Base-by-base conservation (phyloP, 1,284 basidiomycete genomes). In the Coniferiporia weirii region DNA sequence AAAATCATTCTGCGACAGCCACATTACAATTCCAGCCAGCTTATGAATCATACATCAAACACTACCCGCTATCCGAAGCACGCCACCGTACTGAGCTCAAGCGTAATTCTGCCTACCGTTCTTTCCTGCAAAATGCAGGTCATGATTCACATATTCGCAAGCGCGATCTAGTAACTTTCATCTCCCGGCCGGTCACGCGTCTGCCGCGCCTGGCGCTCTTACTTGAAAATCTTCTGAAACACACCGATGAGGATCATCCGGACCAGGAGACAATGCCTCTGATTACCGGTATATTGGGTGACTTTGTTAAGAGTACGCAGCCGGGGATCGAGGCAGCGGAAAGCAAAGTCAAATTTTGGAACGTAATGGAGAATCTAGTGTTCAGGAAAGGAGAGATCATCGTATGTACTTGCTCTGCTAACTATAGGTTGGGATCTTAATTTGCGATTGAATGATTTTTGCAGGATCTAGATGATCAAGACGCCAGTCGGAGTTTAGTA, bases 321-420 rank as follows among this genome's bases (percentile, higher is more conserved):
- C 89, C 89, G 1, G 92, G 92, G 1, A 93, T 94, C 57, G 87
- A 84, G 61, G 87, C 84, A 15, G 89, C 91, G 0, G 89, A 93
- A 69, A 80, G 81, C 61, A 91, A 92, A 69, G 91, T 92, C 62
- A 91, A 90, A 68, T 85, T 91, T 62, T 90, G 87, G 85, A 82
- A 77, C 56, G 72, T 93, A 1, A 83, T 83, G 63, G 89, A 93
- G 72, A 86, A 81, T 64, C 69, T 94, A 57, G 71, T 82, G 10
- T 91, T 84, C 66, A 81, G 83, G 66, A 83, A 79, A 61, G 91
- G 87, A 40, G 91, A 93, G 69, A 83, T 93, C 22, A 84, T 92
- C 44, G 91, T 91, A 67, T 62, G 78, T 71, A 17, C 3, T 45
- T 49, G 54, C 49, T 54, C 13, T 36, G 40, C 49, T 57, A 63